phyloP scores from a whole-genome alignment of 441 rosid genomes.

The Macaranga tanarius region DNA sequence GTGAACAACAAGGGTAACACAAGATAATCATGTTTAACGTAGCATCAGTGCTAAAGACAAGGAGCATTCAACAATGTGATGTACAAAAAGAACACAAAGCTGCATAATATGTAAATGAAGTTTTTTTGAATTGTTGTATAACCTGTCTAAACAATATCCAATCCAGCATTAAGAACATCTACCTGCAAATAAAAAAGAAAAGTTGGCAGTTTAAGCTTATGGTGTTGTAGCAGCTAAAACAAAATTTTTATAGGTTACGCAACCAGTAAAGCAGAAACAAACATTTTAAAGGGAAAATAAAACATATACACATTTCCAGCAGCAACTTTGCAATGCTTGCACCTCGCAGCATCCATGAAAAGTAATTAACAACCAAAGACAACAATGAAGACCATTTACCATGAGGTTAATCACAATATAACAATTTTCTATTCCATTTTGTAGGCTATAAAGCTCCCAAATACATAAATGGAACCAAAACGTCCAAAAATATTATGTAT shows the following conservation, averaged over 20 bases:
- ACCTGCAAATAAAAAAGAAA: slow-evolving; percentile 24
- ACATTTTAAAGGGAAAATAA: neutral
- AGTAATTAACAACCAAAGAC: neutral
- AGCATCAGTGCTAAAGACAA: neutral
- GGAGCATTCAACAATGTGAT: neutral
- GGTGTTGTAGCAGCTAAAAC: neutral
- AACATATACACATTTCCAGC: neutral
- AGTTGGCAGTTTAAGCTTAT: neutral
- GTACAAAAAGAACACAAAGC: neutral
- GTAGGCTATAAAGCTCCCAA: neutral
- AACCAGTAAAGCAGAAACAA: neutral
- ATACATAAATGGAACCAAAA: too few species aligned
- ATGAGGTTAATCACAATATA: neutral
- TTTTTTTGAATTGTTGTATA: slow-evolving; percentile 6
- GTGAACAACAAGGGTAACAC: neutral
- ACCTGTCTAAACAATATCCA: slow-evolving; percentile 9
- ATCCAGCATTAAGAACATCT: slow-evolving; percentile 13
- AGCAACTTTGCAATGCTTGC: neutral
- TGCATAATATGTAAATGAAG: slow-evolving; percentile 12
- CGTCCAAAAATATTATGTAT: too few species aligned
- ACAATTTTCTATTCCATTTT: neutral
- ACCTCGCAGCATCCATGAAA: neutral
- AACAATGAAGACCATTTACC: neutral
- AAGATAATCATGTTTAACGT: neutral
- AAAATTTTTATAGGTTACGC: neutral